Base-by-base conservation (phyloP, 805 yeast genomes). In the Cyberlindnera veronae region DNA sequence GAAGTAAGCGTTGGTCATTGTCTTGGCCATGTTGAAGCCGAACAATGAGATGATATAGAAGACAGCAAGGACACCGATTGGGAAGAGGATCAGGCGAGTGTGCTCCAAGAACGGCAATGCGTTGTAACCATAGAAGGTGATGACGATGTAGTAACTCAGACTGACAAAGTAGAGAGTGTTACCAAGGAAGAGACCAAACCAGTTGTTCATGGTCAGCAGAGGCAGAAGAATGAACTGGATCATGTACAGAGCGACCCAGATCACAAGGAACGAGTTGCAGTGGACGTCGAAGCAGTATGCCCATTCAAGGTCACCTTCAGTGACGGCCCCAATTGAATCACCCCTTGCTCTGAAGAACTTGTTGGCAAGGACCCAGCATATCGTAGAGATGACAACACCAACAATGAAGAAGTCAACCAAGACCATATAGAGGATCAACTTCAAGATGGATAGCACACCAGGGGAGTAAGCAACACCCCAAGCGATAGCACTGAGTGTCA, bases 271-370 rank as follows among this genome's bases (percentile, higher is more conserved):
- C n/a, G 95, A 76, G 61, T 90, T 90, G 67, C 96, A 87, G 63
- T 90, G 97, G 20, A 89, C 81, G 55, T 89, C 97, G 58, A 90
- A 90, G 65, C 96, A 88, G 59, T 87, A 89, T 1, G 91, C 89
- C 96, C 96, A 90, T 58, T 90, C 96, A 39, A 87, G 65, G 29
- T 69, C 64, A 19, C 63, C 68, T 23, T 66, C 69, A n/a, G 52
- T 37, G 11, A 53, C 48, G 11, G 54, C 58, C 22, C 60, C 61
- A 4, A 63, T 61, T 10, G 53, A 47, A 10, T 51, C 53, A 23
- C 28, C 53, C 44, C 55, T 50, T 50, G 68, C 67, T 48, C 74
- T 76, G 49, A 86, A 71, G 41, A 86, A 71, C 49, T 72, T 73
- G 55, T 84, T 84, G 22, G 88, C 79, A 28, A 85, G 53, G 13